phyloP scores from a whole-genome alignment of 495 filamentous ascomycete genomes.

The Neurospora intermedia region DNA sequence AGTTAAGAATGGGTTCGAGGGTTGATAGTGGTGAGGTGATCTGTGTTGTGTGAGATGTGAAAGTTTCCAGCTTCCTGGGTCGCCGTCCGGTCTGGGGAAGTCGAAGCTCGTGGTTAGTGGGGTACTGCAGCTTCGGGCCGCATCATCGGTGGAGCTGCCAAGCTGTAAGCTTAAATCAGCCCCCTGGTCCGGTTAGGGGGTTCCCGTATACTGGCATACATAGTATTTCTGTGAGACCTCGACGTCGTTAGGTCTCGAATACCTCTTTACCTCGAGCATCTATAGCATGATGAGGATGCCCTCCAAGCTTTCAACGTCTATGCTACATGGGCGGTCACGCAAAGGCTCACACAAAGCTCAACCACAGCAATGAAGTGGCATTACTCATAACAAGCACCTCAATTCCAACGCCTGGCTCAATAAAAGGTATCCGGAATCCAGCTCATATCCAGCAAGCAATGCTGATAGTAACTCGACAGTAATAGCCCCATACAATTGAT shows the following conservation, averaged over 20 bases:
- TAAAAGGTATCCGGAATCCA: not conserved
- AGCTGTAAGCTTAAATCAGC: not conserved
- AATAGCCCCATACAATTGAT: not conserved
- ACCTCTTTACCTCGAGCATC: not conserved
- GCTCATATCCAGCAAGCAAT: conserved; percentile 1
- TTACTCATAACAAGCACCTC: not conserved
- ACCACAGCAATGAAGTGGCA: not conserved
- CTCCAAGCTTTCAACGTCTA: not conserved
- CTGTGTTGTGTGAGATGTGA: not conserved
- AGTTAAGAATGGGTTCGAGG: not conserved
- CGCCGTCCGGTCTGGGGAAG: not conserved
- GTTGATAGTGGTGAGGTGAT: not conserved
- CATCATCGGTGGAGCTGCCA: not conserved
- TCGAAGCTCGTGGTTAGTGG: not conserved
- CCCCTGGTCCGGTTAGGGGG: not conserved
- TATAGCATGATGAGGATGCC: not conserved
- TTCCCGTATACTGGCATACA: not conserved
- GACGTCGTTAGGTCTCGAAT: not conserved
- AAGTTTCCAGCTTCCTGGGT: not conserved
- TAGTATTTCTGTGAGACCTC: not conserved
- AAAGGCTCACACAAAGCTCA: not conserved
- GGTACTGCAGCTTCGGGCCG: not conserved
- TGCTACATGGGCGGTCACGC: not conserved
- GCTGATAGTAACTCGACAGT: not conserved
- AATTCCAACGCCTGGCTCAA: not conserved